Base-by-base conservation (phyloP, 2,329 filamentous ascomycete species). In the Cercospora janseana region DNA sequence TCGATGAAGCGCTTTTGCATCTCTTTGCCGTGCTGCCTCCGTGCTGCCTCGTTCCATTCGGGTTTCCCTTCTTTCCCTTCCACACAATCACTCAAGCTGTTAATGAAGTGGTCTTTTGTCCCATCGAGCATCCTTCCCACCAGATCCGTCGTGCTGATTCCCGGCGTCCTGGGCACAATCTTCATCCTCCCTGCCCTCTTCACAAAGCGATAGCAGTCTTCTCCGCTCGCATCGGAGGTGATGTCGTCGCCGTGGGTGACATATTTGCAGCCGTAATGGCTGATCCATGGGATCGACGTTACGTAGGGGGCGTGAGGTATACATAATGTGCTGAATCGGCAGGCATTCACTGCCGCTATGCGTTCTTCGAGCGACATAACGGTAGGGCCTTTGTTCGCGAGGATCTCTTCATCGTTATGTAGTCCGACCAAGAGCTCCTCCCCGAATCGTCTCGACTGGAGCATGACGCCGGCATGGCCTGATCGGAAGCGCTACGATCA, bases 181-280 rank as follows among this genome's bases (percentile, higher is more conserved):
- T 94, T 91, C 80, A 98, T 98, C 34, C 93, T 82, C 9, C 86
- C 86, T 1, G 92, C 93, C 31, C 87, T 85, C 73, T 98, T 98
- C 64, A 98, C 93, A 66, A 92, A 97, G 54, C 93, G 87, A 74
- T 98, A 98, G 74, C 92, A 97, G 74, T 98, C 93, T 69, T 95
- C 86, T 32, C 93, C 93, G 60, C 84, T 83, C 67, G 87, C 88
- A 71, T 98, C 93, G 0, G 90, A 95, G 2, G 93, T 97, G 66
- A 97, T 95, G 71, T 97, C 92, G 70, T 97, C 93, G 54, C 92
- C 92, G 70, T 97, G 92, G 2, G 95, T 92, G 32, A 97, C 93
- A 69, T 92, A 97, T 66, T 86, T 82, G 77, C 93, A 97, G 56
- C 93, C 91, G 69, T 93, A 96, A 71, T 95, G 90, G 49, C 86